phyloP scores from a whole-genome alignment of 306 rosid genomes.

The Inga laurina region DNA sequence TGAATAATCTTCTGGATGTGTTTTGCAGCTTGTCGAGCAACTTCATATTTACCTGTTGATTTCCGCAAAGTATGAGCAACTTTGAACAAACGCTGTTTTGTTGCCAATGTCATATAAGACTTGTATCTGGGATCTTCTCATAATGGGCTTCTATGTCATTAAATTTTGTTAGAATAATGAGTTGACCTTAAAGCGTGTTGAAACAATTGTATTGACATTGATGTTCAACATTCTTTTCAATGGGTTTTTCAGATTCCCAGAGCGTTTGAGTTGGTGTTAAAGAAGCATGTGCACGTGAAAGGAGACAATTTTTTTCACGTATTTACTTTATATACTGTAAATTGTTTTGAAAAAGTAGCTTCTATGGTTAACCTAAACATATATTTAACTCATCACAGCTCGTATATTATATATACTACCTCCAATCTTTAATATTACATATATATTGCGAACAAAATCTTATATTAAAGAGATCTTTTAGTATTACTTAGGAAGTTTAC shows the following conservation, averaged over 20 bases:
- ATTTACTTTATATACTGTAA: fast-evolving
- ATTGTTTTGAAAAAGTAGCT: too few relatives aligned
- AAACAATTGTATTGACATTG: slow-evolving; percentile 25
- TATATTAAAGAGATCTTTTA: too few relatives aligned
- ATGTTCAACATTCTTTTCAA: neutral
- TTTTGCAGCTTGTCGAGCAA: slow-evolving; percentile 27
- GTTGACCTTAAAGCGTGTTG: slow-evolving; percentile 21
- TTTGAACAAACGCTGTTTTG: slow-evolving; percentile 36
- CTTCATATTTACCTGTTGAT: slow-evolving; percentile 27
- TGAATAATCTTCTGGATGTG: slow-evolving; percentile 34
- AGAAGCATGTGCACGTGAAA: too few relatives aligned
- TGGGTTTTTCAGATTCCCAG: neutral
- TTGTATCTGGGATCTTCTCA: slow-evolving; percentile 37
- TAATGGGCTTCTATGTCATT: slow-evolving; percentile 36
- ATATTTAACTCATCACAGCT: neutral
- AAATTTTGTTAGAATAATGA: slow-evolving; percentile 41
- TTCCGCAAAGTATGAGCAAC: slow-evolving; percentile 43
- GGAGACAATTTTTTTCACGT: too few relatives aligned
- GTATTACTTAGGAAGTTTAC: neutral
- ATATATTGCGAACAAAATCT: too few relatives aligned
- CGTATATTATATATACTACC: neutral
- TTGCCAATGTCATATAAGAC: slow-evolving; percentile 26
- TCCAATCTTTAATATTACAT: too few relatives aligned
- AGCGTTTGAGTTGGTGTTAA: too few relatives aligned
- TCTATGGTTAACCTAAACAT: fast-evolving